A percentile compares a stretch with the other conserved stretches of the same genome.
Conservation (phyloP, 2,329 filamentous ascomycete species). For the Cytospora chrysosperma region DNA sequence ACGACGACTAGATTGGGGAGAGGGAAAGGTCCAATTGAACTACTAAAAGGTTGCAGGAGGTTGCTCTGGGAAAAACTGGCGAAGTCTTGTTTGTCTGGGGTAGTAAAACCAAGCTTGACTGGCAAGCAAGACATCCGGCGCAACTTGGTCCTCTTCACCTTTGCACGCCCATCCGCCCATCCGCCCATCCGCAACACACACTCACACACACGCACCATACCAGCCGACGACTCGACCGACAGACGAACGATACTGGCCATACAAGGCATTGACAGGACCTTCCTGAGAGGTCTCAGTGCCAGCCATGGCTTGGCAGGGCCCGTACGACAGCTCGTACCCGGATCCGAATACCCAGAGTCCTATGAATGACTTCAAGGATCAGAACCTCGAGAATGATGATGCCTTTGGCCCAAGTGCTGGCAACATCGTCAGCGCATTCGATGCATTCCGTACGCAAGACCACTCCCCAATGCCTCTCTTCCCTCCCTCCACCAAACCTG, state of each 20-base stretch:
- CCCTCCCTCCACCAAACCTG: too few relatives aligned
- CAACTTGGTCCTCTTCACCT: neutral
- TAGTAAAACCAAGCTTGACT: neutral
- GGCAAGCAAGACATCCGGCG: slow-evolving; percentile 4
- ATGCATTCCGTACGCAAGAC: slow-evolving; percentile 80
- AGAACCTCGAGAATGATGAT: slow-evolving; percentile 75
- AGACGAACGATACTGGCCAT: neutral
- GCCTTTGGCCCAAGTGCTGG: slow-evolving; percentile 72
- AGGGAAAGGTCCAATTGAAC: neutral
- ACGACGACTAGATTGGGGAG: neutral
- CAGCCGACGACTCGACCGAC: neutral
- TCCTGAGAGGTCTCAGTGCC: neutral
- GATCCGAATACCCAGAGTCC: slow-evolving; percentile 10
- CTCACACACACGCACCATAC: neutral
- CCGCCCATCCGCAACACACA: neutral
- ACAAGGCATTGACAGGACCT: neutral
- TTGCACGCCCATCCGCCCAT: neutral
- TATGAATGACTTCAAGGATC: slow-evolving; percentile 79
- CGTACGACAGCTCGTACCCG: slow-evolving; percentile 22
- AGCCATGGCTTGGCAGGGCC: slow-evolving; percentile 23
- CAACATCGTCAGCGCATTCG: slow-evolving; percentile 79
- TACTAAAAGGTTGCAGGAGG: neutral
- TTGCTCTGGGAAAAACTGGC: slow-evolving; percentile 1
- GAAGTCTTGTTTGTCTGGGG: neutral
- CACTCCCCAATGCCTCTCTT: neutral